Evolutionary conservation across 2,329 filamentous ascomycete species (phyloP), one percentile per base, ranked within the genome.

Genomic region (Aspergillus quadricinctus): DNA sequence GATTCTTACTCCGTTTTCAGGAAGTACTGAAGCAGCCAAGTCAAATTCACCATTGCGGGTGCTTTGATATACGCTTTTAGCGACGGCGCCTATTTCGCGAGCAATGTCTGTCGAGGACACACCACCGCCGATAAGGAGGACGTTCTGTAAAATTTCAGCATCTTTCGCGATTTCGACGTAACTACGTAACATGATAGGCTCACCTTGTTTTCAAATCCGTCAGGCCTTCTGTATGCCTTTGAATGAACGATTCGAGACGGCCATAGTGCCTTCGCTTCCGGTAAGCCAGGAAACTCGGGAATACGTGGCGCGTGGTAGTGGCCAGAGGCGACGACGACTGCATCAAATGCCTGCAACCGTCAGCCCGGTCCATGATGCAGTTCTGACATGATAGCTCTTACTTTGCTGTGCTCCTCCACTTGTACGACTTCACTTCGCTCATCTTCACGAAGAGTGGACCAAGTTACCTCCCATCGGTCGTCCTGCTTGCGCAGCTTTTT

Each of bases 41-140:
- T 89, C 86, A 56, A 85, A 88, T 0, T 74, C 71, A 2, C 87
- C 86, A 27, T 81, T 80, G 25, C 87, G 77, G 1, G 83, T 83
- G 59, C 82, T 86, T 61, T 83, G 81, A 58, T 78, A 81, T 7
- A 82, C 74, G 0, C 63, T 72, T 3, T 72, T 72, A 2, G 79
- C 79, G 4, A 77, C 56, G 0, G 71, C 66, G 1, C 76, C 72
- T n/a, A 83, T 70, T 57, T 83, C 81, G 45, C 77, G 76, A 3
- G 81, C 80, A 23, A 83, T 83, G 58, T 84, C 81, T 40, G 72
- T 77, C 0, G 81, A 79, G 0, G 82, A 84, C 0, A 82, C 79
- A 4, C 81, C 80, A 6, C 80, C 81, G 7, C 83, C 83, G 23
- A 85, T 75, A 2, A 86, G 65, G 2, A 86, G 74, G 4, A 84